Base-by-base conservation (phyloP, 1,139 yeast genomes). In the Yamadazyma triangularis region DNA sequence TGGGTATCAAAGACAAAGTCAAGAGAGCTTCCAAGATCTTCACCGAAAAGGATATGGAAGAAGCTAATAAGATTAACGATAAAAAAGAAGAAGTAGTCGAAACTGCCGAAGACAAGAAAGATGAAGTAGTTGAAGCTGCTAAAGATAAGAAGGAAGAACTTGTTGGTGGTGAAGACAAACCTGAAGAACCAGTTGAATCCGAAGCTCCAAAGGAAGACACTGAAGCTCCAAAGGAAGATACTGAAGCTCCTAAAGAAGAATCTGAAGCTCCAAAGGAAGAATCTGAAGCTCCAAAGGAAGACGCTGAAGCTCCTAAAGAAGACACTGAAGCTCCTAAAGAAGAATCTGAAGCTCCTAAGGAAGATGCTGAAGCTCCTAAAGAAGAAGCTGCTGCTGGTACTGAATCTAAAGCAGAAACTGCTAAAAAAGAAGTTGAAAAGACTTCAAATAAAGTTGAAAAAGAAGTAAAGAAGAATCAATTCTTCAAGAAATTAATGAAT, bases 401-500 rank as follows among this genome's bases (percentile, higher is more conserved):
- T 18, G 20, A 18, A 18, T 18, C 20, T 18, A 18, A 18, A 18
- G 54, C 39, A 26, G 58, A 53, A 35, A 52, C 42, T 33, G 63
- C 64, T 30, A 51, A 57, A 47, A 56, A 54, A 15, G 58, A 56
- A 27, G 57, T 56, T 29, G 53, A 51, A 35, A 48, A 50, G 23
- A 41, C 52, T 26, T 44, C 60, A 13, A 46, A 42, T 26, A 52
- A 56, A 39, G 57, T 49, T 31, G 63, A 56, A 31, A 61, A 58
- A 42, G 61, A 55, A 31, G 58, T 51, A 23, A 63, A 70, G 61
- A 73, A 71, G 70, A 64, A 63, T 48, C 64, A 66, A 40, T 57
- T 70, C 51, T 63, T 71, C 58, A 73, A 70, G 65, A 73, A 64
- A 55, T 53, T 71, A 35, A 48, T 69, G 40, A 51, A 57, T 43